A percentile compares a stretch with the other conserved stretches of the same genome.
Evolutionary conservation across 2,329 filamentous ascomycete species (phyloP).

Genomic region (Pseudonectria foliicola): DNA sequence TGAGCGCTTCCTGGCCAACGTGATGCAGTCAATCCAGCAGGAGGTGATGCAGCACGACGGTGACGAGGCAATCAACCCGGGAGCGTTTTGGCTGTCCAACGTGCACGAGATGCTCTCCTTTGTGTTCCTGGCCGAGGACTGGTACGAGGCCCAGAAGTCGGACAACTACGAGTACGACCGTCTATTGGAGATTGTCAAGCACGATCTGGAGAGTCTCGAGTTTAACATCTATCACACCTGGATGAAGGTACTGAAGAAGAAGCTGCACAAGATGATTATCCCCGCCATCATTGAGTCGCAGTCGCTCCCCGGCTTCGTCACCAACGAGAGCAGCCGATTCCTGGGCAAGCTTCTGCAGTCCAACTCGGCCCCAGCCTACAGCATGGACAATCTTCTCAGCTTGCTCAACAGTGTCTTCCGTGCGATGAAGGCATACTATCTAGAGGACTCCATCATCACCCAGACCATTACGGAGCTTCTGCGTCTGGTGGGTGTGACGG

Average conservation of each 20-base stretch:
- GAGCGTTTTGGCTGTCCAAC: conserved; percentile 98
- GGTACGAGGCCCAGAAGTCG: conserved; percentile 98
- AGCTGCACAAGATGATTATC: conserved; percentile 98
- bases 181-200: conserved; percentile 96
- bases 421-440: conserved; percentile 97
- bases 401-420: conserved; percentile 96
- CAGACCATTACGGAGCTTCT: conserved; percentile 94
- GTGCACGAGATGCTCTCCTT: conserved; percentile 99
- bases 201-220: conserved; percentile 94
- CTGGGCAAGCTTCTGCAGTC: conserved; percentile 91
- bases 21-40: conserved; percentile 99
- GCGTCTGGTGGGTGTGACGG: conserved; percentile 88
- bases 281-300: conserved; percentile 98
- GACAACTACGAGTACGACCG: conserved; percentile 99
- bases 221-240: conserved; percentile 99
- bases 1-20: conserved; percentile 95
- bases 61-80: conserved; percentile 93
- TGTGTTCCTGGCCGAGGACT: conserved; percentile 97
- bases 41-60: conserved; percentile 99
- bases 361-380: conserved; percentile 89
- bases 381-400: conserved; percentile 97
- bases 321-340: conserved; percentile 97
- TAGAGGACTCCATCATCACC: conserved; percentile 92
- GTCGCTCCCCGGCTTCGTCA: conserved; percentile 95
- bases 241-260: conserved; percentile 99